Percentiles rank a stretch among this genome's conserved stretches.
These are phyloP conservation scores for Lolium perenne DNA, from an alignment of 176 grass and related monocot species.

Conservation along the genomic window DNA sequence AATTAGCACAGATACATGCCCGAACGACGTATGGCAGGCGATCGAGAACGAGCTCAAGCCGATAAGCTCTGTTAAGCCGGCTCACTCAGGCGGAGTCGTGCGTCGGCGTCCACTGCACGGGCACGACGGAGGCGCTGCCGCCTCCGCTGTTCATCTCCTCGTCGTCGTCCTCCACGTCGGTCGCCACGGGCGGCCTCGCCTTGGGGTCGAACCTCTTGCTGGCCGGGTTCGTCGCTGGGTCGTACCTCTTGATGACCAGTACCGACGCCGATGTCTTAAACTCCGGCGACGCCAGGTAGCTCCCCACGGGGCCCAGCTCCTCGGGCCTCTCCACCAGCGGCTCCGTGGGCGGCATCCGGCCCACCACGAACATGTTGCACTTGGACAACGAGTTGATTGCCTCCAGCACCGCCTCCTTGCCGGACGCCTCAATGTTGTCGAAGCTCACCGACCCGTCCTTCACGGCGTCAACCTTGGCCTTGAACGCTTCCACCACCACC, in stretches of 20 bases:
- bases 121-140: background rate
- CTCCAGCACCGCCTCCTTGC: slow-evolving; percentile 38
- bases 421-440: slow-evolving; percentile 26
- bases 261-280: slow-evolving; percentile 66
- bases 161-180: slow-evolving; percentile 38
- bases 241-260: slow-evolving; percentile 58
- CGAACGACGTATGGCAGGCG: background rate
- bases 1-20: background rate
- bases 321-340: slow-evolving; percentile 47
- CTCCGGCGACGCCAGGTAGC: slow-evolving; percentile 62
- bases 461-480: background rate
- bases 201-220: slow-evolving; percentile 55
- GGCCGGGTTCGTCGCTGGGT: slow-evolving; percentile 46
- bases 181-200: slow-evolving; percentile 33
- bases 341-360: slow-evolving; percentile 43
- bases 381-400: slow-evolving; percentile 37
- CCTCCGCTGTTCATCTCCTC: slow-evolving; percentile 30
- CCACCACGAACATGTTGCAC: slow-evolving; percentile 60
- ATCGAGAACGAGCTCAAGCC: background rate
- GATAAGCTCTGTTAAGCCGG: background rate
- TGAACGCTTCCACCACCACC: slow-evolving; percentile 44
- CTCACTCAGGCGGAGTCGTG: background rate
- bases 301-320: slow-evolving; percentile 63
- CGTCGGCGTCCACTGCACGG: background rate
- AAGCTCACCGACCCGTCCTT: slow-evolving; percentile 44